phyloP scores from a whole-genome alignment of 352 stramenopile genomes.

The Blastocystis sp. region DNA sequence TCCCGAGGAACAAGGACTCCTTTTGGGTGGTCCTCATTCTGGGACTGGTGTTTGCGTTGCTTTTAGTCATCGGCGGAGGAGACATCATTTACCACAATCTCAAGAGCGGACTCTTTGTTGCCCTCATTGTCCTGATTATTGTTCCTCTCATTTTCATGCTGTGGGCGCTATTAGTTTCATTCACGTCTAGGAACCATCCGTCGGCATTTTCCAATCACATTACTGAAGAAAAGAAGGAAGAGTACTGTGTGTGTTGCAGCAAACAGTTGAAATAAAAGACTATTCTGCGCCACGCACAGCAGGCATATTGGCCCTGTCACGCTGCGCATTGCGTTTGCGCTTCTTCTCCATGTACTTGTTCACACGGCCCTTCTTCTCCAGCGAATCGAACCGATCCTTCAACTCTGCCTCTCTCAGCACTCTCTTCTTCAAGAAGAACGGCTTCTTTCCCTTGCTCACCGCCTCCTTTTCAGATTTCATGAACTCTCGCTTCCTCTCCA shows the following conservation, averaged over 20 bases:
- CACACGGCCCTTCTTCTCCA: constrained; percentile 35
- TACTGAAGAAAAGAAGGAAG: constrained; percentile 63
- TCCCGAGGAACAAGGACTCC: constrained; percentile 23
- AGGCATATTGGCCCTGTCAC: constrained; percentile 60
- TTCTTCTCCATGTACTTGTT: constrained; percentile 71
- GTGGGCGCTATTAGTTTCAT: not conserved
- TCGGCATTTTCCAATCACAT: not conserved
- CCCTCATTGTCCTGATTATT: constrained; percentile 17
- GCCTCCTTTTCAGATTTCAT: constrained; percentile 61
- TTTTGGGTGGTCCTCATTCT: constrained; percentile 18
- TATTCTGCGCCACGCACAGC: constrained; percentile 10
- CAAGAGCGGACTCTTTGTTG: constrained; percentile 24
- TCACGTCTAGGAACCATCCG: not conserved
- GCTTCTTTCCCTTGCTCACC: constrained; percentile 69
- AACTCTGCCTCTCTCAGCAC: constrained; percentile 51
- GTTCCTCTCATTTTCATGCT: not conserved
- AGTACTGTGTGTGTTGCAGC: constrained; percentile 39
- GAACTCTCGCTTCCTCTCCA: constrained; percentile 66
- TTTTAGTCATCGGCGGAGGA: constrained; percentile 18
- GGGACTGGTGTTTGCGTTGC: not conserved
- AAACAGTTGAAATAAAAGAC: not conserved
- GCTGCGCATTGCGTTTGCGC: constrained; percentile 38
- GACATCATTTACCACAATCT: constrained; percentile 25
- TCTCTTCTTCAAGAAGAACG: constrained; percentile 68
- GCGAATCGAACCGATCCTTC: constrained; percentile 67